Conservation (phyloP, 805 yeast species). For the Candida boleticola region DNA sequence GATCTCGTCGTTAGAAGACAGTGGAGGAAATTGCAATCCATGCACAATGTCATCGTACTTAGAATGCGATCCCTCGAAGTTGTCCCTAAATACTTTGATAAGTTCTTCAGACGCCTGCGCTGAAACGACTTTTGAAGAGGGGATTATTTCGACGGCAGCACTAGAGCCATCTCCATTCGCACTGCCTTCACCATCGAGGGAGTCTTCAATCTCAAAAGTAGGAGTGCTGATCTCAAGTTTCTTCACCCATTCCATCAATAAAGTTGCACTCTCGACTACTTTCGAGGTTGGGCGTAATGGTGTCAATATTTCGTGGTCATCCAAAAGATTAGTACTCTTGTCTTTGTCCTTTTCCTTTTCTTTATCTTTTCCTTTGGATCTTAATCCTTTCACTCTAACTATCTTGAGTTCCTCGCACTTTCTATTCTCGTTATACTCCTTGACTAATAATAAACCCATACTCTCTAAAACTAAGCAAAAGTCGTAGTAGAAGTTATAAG, state of each 20-base stretch:
- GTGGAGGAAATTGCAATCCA: conserved; percentile 2
- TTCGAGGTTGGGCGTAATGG: conserved; percentile 33
- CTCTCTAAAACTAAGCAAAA: conserved; percentile 63
- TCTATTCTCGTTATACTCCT: conserved; percentile 24
- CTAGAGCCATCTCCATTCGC: conserved; percentile 5
- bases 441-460: conserved; percentile 69
- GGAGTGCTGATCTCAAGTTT: not conserved
- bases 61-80: conserved; percentile 12
- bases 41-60: conserved; percentile 18
- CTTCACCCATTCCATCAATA: conserved; percentile 46
- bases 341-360: not conserved
- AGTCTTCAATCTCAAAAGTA: not conserved
- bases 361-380: conserved; percentile 35
- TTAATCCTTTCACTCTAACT: conserved; percentile 77
- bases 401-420: conserved; percentile 43
- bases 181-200: not conserved
- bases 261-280: conserved; percentile 40
- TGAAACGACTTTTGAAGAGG: not conserved
- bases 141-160: not conserved
- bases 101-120: conserved; percentile 6
- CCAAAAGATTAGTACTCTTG: conserved; percentile 6
- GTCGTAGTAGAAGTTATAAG: conserved; percentile 36
- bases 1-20: not conserved
- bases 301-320: conserved; percentile 29
- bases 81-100: conserved; percentile 15